A percentile compares a stretch with the other conserved stretches of the same genome.
Evolutionary conservation across 495 filamentous ascomycete genomes (phyloP).

Genomic region (Daldinia grandis): DNA sequence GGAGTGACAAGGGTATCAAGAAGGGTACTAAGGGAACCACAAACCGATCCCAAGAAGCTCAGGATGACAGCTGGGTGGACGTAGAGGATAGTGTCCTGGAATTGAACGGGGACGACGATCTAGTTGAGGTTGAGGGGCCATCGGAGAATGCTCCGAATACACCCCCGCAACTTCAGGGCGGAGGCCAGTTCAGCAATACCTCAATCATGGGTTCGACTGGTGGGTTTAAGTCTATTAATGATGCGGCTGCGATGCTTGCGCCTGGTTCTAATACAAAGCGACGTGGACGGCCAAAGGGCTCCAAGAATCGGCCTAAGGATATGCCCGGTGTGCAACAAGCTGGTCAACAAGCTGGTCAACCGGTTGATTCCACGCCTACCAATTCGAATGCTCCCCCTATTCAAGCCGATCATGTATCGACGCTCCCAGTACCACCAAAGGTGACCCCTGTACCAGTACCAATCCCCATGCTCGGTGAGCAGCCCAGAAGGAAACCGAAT

Average conservation of each 20-base stretch:
- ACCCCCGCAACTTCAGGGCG: constrained; percentile 28
- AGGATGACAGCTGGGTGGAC: constrained; percentile 49
- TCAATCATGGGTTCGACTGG: constrained; percentile 38
- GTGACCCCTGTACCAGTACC: constrained; percentile 48
- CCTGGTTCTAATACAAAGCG: constrained; percentile 42
- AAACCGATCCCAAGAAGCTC: constrained; percentile 38
- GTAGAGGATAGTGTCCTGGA: constrained; percentile 44
- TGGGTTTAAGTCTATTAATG: constrained; percentile 46
- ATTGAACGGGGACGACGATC: constrained; percentile 39
- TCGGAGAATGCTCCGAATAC: constrained; percentile 36
- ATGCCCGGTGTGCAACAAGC: constrained; percentile 11
- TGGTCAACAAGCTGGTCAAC: constrained; percentile 8
- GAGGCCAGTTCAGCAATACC: constrained; percentile 32
- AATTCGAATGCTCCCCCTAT: constrained; percentile 19
- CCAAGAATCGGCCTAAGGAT: constrained; percentile 58
- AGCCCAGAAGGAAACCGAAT: constrained; percentile 37
- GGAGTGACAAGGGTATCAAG: constrained; percentile 60
- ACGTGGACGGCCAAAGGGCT: constrained; percentile 55
- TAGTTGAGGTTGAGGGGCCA: constrained; percentile 35
- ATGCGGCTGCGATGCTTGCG: constrained; percentile 13
- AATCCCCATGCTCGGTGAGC: constrained; percentile 41
- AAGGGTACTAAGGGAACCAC: constrained; percentile 49
- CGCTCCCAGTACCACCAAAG: constrained; percentile 39
- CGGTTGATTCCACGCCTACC: constrained; percentile 12
- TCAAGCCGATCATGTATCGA: constrained; percentile 30